Base-by-base conservation (phyloP, 75 land plant species). In the Pseudotsuga menziesii region DNA sequence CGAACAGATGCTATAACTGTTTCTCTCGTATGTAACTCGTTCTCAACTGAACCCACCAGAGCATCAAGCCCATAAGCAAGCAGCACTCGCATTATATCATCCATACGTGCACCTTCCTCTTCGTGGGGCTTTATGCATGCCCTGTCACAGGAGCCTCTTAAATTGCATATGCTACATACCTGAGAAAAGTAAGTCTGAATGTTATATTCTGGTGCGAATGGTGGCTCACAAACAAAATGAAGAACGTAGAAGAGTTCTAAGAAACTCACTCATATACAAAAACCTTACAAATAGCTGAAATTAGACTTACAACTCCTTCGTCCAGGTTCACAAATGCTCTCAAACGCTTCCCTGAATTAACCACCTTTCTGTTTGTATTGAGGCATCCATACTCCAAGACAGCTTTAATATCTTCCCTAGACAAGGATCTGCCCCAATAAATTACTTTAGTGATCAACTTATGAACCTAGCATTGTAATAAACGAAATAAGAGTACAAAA, bases 261-360 rank as follows among this genome's bases (percentile, higher is more conserved):
- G 9, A 48, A 48, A 48, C 54, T 9, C 63, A 48, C n/a, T 17
- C n/a, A 17, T 44, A 11, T 5, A n/a, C 79, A 97, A 83, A 58
- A 98, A 84, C 85, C 54, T 48, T 48, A 56, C 20, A 32, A 60
- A 56, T 36, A n/a, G 19, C 27, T 72, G 44, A 72, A 78, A 20
- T 15, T 73, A 52, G 58, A 81, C 94, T 86, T 85, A 97, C 99
- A 56, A 88, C 86, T 57, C 81, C 92, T 88, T 95, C 99, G 41
- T 84, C 87, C 15, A 97, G 81, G 29, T 79, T 71, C 27, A 90
- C 76, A 83, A 73, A 84, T 32, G 85, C 89, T 78, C 99, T 89
- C 79, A 97, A 84, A 57, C 99, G 87, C 84, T 97, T 97, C 4
- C 94, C 87, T 56, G 99, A 91, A 83, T 92, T 94, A 12, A 97